Percentiles rank a stretch among this genome's conserved stretches.
Evolutionary conservation across 2,329 filamentous ascomycete genomes (phyloP).

Genomic region (Huntiella abstrusa): DNA sequence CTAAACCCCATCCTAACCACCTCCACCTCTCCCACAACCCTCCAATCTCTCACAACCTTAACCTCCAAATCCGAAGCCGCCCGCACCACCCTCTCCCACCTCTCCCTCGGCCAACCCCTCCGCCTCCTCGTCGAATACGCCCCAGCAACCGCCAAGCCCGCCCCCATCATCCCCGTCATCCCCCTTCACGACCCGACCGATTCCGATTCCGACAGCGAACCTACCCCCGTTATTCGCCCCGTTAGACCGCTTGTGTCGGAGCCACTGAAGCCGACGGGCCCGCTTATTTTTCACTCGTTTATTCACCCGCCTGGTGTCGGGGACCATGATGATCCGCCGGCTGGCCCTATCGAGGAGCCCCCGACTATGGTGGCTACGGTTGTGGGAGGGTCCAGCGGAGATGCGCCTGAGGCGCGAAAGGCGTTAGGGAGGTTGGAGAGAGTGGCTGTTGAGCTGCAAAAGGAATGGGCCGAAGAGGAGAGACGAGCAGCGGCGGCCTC

Average conservation of each 20-base stretch:
- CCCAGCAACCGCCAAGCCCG: not conserved
- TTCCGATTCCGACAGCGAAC: not conserved
- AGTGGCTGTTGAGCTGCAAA: conserved; percentile 35
- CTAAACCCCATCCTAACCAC: conserved; percentile 40
- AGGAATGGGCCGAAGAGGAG: conserved; percentile 27
- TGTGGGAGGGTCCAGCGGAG: conserved; percentile 28
- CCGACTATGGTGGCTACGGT: conserved; percentile 37
- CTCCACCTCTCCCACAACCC: conserved; percentile 24
- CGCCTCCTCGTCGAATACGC: conserved; percentile 36
- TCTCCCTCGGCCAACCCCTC: conserved; percentile 33
- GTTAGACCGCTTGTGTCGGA: not conserved
- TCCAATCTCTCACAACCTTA: conserved; percentile 32
- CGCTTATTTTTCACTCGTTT: conserved; percentile 10
- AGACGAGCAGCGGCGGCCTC: not conserved
- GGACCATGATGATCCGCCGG: conserved; percentile 16
- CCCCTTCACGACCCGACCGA: not conserved
- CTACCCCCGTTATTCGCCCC: not conserved
- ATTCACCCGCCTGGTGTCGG: conserved; percentile 6
- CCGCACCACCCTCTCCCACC: conserved; percentile 31
- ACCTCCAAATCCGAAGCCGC: conserved; percentile 33
- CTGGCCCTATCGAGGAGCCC: conserved; percentile 15
- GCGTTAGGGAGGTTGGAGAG: conserved; percentile 34
- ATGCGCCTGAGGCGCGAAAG: conserved; percentile 31
- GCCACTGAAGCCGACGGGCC: not conserved
- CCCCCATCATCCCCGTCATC: not conserved